phyloP scores from a whole-genome alignment of 768 basidiomycete genomes.

The Tremella mesenterica region DNA sequence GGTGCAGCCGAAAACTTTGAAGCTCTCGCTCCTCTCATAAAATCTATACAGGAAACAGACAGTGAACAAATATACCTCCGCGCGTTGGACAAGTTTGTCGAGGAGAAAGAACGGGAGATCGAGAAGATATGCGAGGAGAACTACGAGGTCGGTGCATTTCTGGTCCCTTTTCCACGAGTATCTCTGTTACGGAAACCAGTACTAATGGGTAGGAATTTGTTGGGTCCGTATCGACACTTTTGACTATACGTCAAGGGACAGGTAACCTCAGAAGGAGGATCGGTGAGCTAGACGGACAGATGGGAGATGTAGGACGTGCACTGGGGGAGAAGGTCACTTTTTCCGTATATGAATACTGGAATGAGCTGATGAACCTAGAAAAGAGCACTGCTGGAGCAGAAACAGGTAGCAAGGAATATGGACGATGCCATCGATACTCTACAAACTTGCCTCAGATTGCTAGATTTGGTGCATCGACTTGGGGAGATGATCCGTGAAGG shows the following conservation, averaged over 20 bases:
- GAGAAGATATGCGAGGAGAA: constrained; percentile 92
- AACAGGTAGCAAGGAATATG: constrained; percentile 84
- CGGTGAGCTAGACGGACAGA: constrained; percentile 73
- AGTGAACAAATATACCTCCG: constrained; percentile 84
- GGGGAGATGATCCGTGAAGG: constrained; percentile 86
- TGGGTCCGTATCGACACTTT: constrained; percentile 88
- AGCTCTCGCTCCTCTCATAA: constrained; percentile 88
- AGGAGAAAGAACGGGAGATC: constrained; percentile 91
- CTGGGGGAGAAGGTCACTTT: constrained; percentile 78
- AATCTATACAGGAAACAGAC: constrained; percentile 76
- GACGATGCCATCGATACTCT: constrained; percentile 95
- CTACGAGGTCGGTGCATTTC: constrained; percentile 52
- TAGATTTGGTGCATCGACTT: constrained; percentile 87
- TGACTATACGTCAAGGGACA: constrained; percentile 92
- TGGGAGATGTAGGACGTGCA: constrained; percentile 75
- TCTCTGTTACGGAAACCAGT: background rate
- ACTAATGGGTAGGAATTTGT: constrained; percentile 66
- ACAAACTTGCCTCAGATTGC: constrained; percentile 80
- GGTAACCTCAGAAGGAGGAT: constrained; percentile 87
- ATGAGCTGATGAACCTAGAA: constrained; percentile 52
- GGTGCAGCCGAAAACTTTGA: constrained; percentile 74
- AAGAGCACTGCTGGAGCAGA: constrained; percentile 73
- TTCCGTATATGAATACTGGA: too few species aligned
- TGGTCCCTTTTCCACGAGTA: too few species aligned
- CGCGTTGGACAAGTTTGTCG: constrained; percentile 74